Percentiles rank a stretch among this genome's conserved stretches.
These are phyloP conservation scores for Starmerella apicola DNA, from an alignment of 805 yeast species.

Conservation along the genomic window DNA sequence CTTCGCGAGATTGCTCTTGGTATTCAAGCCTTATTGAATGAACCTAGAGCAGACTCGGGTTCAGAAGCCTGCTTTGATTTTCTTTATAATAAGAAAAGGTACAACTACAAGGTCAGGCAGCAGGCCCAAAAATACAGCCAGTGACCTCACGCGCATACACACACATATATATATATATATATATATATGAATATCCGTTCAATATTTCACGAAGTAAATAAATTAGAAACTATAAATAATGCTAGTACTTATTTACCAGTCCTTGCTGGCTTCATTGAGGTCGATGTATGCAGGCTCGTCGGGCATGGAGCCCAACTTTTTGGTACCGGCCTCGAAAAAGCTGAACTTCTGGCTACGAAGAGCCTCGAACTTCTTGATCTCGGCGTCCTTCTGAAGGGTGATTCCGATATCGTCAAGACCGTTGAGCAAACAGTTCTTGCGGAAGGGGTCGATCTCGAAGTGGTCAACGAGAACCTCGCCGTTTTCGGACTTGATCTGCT, in stretches of 20 bases:
- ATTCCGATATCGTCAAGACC: constrained; percentile 96
- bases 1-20: no score
- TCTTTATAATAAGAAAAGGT: no score
- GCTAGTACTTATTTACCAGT: constrained; percentile 11
- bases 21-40: no score
- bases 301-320: constrained; percentile 15
- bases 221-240: not conserved
- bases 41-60: no score
- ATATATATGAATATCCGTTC: not conserved
- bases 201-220: no score
- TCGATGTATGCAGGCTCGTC: constrained; percentile 16
- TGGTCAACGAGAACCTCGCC: constrained; percentile 67
- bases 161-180: not conserved
- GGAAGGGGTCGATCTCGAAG: constrained; percentile 80
- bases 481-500: constrained; percentile 48
- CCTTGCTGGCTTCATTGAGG: constrained; percentile 15
- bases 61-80: no score
- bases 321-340: constrained; percentile 82
- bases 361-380: constrained; percentile 60
- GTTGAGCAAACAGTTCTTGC: constrained; percentile 87
- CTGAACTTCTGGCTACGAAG: constrained; percentile 70
- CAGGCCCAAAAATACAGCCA: no score
- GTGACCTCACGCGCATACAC: no score
- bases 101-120: no score
- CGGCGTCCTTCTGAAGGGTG: constrained; percentile 79